A percentile compares a stretch with the other conserved stretches of the same genome.
phyloP scores from a whole-genome alignment of 1,139 yeast genomes.

The Debaryomyces psychrophilus region DNA sequence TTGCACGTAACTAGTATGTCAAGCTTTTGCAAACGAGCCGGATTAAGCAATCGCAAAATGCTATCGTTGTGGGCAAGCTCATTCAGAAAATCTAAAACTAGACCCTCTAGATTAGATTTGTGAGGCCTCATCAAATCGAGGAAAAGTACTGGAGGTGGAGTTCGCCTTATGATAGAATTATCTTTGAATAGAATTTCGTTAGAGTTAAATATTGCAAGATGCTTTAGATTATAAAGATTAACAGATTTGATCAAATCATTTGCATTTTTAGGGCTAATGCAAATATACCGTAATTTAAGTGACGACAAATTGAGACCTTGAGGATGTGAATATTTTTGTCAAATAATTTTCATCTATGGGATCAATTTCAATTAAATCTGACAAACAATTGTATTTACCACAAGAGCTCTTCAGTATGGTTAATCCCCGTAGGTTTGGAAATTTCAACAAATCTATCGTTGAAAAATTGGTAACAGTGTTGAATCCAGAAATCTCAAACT shows the following conservation, averaged over 20 bases:
- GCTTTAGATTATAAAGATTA: slow-evolving; percentile 18
- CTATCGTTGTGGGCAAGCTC: slow-evolving; percentile 21
- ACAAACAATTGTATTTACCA: slow-evolving; percentile 3
- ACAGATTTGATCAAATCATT: slow-evolving; percentile 16
- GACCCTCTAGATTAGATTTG: slow-evolving; percentile 14
- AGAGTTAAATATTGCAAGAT: slow-evolving; percentile 25
- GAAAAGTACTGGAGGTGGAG: slow-evolving; percentile 16
- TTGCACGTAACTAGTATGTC: slow-evolving; percentile 20
- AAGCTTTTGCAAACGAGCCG: slow-evolving; percentile 16
- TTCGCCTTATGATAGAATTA: slow-evolving; percentile 15
- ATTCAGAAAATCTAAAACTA: slow-evolving; percentile 23
- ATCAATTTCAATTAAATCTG: slow-evolving; percentile 16
- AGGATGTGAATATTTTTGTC: slow-evolving; percentile 16
- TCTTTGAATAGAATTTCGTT: slow-evolving; percentile 21
- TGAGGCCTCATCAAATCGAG: slow-evolving; percentile 17
- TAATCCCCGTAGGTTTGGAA: slow-evolving; percentile 20
- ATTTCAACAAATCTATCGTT: slow-evolving; percentile 19
- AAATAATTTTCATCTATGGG: slow-evolving; percentile 19
- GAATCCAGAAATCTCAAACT: slow-evolving; percentile 25
- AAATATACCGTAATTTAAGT: slow-evolving; percentile 23
- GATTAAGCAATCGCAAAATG: slow-evolving; percentile 15
- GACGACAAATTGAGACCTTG: slow-evolving; percentile 15
- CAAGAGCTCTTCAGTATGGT: slow-evolving; percentile 14
- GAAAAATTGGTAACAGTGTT: slow-evolving; percentile 18
- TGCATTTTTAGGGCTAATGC: slow-evolving; percentile 19